Evolutionary conservation across 345 rosid genomes (phyloP).

Genomic region (Hirschfeldia incana): DNA sequence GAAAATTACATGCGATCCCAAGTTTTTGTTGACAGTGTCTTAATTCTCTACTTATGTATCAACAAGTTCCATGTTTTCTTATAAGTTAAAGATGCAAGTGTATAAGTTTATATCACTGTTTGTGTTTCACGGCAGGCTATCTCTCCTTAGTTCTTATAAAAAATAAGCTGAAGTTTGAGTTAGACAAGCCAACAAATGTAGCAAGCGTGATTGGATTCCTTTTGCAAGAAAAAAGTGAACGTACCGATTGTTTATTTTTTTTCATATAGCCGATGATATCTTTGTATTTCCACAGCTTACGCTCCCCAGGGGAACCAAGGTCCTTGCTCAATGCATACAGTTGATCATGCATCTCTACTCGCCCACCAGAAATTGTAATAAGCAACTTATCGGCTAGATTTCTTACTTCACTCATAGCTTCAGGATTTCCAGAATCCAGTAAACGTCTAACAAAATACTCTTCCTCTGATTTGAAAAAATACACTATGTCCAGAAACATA

Average conservation of each 20-base stretch:
- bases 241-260: not conserved
- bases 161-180: not conserved
- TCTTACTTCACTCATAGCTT: not conserved
- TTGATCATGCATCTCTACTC: not conserved
- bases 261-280: not conserved
- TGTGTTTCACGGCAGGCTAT: not conserved
- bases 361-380: not conserved
- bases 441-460: not conserved
- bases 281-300: not conserved
- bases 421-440: not conserved
- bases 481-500: conserved; percentile 42
- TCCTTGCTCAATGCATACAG: not conserved
- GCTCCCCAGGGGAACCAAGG: not conserved
- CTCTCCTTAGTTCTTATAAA: not conserved
- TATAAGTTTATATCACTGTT: not conserved
- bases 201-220: not conserved
- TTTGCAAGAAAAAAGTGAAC: not conserved
- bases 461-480: conserved; percentile 25
- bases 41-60: not conserved
- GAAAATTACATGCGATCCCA: not conserved
- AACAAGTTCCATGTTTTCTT: not conserved
- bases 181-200: not conserved
- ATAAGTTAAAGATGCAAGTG: not conserved
- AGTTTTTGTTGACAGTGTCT: not conserved
- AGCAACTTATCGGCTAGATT: conserved; percentile 4